Conservation (phyloP, 768 basidiomycete species). For the Leucosporidium creatinivorum region DNA sequence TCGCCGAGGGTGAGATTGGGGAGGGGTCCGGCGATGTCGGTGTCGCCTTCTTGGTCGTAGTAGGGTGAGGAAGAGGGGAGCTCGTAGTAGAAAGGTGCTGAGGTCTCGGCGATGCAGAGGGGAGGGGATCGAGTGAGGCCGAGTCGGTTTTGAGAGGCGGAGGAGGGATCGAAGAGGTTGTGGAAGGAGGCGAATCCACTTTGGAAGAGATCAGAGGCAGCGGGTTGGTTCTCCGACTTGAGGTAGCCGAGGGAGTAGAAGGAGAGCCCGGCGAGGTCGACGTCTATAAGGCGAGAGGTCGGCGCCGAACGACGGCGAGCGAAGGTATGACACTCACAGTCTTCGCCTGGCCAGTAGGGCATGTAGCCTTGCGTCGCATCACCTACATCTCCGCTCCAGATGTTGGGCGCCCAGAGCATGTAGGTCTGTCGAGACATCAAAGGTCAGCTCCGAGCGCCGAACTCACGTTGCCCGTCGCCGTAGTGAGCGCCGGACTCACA, state of each 20-base stretch:
- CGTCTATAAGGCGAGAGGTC: not conserved
- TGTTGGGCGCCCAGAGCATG: slow-evolving; percentile 30
- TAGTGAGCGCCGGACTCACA: not conserved
- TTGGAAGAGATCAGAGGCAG: slow-evolving; percentile 10
- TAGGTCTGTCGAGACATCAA: slow-evolving; percentile 6
- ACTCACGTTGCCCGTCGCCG: no score
- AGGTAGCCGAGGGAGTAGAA: slow-evolving; percentile 25
- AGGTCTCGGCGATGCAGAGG: slow-evolving; percentile 24
- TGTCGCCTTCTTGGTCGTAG: slow-evolving; percentile 18
- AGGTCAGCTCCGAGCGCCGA: not conserved
- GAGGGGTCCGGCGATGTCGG: slow-evolving; percentile 8
- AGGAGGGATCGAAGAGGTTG: slow-evolving; percentile 16
- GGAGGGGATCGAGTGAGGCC: slow-evolving; percentile 11
- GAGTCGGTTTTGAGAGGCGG: slow-evolving; percentile 8
- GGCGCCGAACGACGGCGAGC: not conserved
- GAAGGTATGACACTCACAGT: slow-evolving; percentile 5
- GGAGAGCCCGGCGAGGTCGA: slow-evolving; percentile 28
- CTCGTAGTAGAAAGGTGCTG: slow-evolving; percentile 26
- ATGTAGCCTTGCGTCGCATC: slow-evolving; percentile 21
- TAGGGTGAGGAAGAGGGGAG: slow-evolving; percentile 11
- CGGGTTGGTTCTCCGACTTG: slow-evolving; percentile 8
- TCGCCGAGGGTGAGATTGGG: slow-evolving; percentile 13
- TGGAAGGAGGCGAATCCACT: slow-evolving; percentile 17
- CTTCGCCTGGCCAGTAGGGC: slow-evolving; percentile 29
- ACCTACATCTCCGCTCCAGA: slow-evolving; percentile 14